Conservation (phyloP, 2,329 filamentous ascomycete genomes). For the Diaporthe citriasiana region DNA sequence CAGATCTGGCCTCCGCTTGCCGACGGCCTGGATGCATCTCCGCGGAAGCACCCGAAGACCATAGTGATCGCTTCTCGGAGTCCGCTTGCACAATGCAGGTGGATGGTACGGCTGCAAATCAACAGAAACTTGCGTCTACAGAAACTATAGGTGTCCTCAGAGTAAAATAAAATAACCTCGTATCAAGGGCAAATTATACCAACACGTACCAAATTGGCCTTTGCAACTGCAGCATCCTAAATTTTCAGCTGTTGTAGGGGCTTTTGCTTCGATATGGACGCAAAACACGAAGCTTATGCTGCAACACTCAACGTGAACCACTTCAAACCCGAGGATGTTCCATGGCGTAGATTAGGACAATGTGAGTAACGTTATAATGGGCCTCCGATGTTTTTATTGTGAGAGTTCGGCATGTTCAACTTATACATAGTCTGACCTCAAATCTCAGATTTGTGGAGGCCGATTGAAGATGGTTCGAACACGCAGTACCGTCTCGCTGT, state of each 20-base stretch:
- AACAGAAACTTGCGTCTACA: neutral
- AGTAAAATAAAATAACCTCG: neutral
- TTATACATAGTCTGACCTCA: neutral
- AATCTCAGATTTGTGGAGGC: conserved; percentile 2
- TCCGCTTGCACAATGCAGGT: neutral
- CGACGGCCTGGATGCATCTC: neutral
- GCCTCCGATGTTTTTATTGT: neutral
- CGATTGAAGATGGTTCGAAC: conserved; percentile 13
- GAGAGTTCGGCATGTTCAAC: too few species aligned
- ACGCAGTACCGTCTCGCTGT: conserved; percentile 12
- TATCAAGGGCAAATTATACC: neutral
- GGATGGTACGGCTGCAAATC: neutral
- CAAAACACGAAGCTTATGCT: conserved; percentile 9
- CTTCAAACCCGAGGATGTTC: conserved; percentile 5
- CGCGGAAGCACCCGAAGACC: neutral
- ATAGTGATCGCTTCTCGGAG: neutral
- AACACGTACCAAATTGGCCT: too few species aligned
- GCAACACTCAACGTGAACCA: conserved; percentile 21
- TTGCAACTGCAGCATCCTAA: too few species aligned
- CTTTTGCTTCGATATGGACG: neutral
- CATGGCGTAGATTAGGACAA: conserved; percentile 16
- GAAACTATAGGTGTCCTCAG: too few species aligned
- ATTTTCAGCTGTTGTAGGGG: too few species aligned
- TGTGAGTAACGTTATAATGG: neutral
- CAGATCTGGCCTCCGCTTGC: conserved; percentile 14